Evolutionary conservation across 2,329 filamentous ascomycete species (phyloP).

Genomic region (Ophiocordyceps sinensis): DNA sequence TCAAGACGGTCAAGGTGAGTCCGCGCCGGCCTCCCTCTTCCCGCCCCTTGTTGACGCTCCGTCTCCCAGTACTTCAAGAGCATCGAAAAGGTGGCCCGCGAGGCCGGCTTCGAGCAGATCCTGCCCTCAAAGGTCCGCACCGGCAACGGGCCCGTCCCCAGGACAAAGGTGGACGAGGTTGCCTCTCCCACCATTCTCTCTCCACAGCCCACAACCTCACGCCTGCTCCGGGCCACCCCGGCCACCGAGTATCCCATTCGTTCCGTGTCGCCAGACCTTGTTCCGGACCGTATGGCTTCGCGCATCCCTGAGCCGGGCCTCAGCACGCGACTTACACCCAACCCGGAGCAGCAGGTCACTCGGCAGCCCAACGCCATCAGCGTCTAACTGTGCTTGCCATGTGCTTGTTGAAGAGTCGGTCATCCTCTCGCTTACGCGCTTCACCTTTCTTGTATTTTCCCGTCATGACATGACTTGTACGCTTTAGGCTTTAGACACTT

Average conservation of each 20-base stretch:
- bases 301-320: conserved; percentile 36
- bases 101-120: conserved; percentile 43
- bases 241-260: conserved; percentile 39
- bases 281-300: conserved; percentile 49
- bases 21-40: no score
- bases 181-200: conserved; percentile 30
- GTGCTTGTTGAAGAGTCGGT: no score
- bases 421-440: no score
- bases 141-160: conserved; percentile 25
- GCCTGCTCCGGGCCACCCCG: conserved; percentile 38
- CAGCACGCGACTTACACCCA: conserved; percentile 30
- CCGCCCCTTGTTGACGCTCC: no score
- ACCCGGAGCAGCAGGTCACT: conserved; percentile 26
- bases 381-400: conserved; percentile 1
- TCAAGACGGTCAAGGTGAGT: conserved; percentile 53
- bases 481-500: no score
- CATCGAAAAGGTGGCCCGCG: conserved; percentile 48
- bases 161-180: conserved; percentile 27
- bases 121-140: conserved; percentile 41
- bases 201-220: conserved; percentile 41
- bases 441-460: no score
- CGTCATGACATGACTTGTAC: no score
- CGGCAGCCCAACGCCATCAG: conserved; percentile 7
- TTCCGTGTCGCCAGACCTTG: conserved; percentile 41
- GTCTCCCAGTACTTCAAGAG: conserved; percentile 50